A percentile compares a stretch with the other conserved stretches of the same genome.
phyloP scores from a whole-genome alignment of 176 grass and related monocot genomes.

The Cocos nucifera region DNA sequence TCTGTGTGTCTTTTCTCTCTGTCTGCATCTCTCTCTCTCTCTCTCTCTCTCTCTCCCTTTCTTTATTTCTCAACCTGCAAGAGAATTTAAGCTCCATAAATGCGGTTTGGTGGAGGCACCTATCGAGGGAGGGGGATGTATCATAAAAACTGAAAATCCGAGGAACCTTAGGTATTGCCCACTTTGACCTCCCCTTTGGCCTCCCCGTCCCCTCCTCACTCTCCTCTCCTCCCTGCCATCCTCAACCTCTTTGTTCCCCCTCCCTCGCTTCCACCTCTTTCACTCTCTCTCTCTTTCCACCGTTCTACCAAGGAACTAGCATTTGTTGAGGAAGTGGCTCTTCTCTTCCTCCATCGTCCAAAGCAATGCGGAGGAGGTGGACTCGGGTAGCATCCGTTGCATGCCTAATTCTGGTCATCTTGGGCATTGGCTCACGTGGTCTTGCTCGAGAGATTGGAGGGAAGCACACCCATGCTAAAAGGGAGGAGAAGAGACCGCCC shows the following conservation, averaged over 20 bases:
- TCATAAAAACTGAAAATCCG: background rate
- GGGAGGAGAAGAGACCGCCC: background rate
- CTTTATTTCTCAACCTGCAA: background rate
- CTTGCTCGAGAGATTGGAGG: background rate
- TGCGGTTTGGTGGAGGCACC: background rate
- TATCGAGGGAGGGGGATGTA: background rate
- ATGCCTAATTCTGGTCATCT: conserved; percentile 5
- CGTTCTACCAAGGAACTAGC: too few relatives aligned
- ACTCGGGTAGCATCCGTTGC: background rate
- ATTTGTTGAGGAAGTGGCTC: too few relatives aligned
- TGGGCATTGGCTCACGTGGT: background rate
- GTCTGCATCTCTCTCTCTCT: background rate
- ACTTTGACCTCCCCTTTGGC: too few relatives aligned
- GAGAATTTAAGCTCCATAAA: conserved; percentile 9
- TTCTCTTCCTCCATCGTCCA: too few relatives aligned
- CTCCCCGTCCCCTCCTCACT: too few relatives aligned
- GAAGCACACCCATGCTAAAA: background rate
- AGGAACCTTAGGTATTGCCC: background rate
- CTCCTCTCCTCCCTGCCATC: background rate
- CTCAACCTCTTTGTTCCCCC: background rate
- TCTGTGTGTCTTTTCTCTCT: background rate
- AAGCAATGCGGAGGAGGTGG: background rate
- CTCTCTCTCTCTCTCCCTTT: background rate
- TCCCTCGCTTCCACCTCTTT: too few relatives aligned
- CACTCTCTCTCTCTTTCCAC: too few relatives aligned